These are phyloP conservation scores for Skeletonema tropicum DNA, from an alignment of 108 stramenopile genomes.

Conservation along the genomic window DNA sequence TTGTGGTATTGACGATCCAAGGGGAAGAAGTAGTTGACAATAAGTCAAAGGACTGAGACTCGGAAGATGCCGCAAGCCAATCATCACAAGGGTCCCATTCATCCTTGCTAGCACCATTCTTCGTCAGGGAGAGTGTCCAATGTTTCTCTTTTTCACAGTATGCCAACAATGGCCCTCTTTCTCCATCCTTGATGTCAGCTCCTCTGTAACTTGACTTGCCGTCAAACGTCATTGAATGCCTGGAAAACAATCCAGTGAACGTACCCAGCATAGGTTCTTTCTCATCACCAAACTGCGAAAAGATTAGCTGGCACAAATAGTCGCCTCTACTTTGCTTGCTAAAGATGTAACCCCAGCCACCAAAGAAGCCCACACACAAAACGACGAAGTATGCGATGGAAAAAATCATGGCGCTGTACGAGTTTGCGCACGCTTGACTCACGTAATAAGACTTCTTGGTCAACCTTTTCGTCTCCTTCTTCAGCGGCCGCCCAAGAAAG, in stretches of 20 bases:
- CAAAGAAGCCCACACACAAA: slow-evolving; percentile 22
- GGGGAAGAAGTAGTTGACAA: background rate
- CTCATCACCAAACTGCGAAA: slow-evolving; percentile 36
- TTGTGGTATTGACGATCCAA: background rate
- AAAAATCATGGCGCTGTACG: background rate
- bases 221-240: background rate
- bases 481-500: slow-evolving; percentile 12
- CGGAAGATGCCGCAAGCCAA: background rate
- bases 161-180: background rate
- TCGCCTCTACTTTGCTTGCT: slow-evolving; percentile 20
- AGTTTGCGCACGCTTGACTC: background rate
- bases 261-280: slow-evolving; percentile 17
- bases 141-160: background rate
- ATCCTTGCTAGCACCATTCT: background rate
- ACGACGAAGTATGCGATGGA: slow-evolving; percentile 1
- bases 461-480: slow-evolving; percentile 9
- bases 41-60: too few species aligned
- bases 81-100: background rate
- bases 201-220: background rate
- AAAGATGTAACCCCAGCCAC: slow-evolving; percentile 16
- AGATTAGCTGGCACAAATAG: slow-evolving; percentile 20
- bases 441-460: background rate
- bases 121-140: background rate
- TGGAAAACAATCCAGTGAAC: slow-evolving; percentile 10
- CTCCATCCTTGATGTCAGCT: background rate